These are phyloP conservation scores for Calycina herbarum DNA, from an alignment of 2,329 filamentous ascomycete species.

Conservation along the genomic window DNA sequence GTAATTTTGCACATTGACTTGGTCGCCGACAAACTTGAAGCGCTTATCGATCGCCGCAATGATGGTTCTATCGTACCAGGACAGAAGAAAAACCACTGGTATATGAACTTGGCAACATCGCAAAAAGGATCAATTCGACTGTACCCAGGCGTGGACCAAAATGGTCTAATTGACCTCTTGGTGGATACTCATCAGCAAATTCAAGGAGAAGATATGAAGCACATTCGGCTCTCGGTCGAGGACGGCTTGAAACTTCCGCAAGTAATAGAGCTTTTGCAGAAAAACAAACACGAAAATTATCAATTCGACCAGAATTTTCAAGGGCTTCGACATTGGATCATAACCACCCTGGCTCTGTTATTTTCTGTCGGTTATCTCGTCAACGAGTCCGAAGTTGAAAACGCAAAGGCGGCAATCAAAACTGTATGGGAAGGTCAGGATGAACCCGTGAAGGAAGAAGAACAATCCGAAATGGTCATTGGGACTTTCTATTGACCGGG, in stretches of 20 bases:
- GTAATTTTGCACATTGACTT: background rate
- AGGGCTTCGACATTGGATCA: slow-evolving; percentile 4
- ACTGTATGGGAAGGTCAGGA: slow-evolving; percentile 3
- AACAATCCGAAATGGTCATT: slow-evolving; percentile 1
- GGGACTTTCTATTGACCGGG: slow-evolving; percentile 4
- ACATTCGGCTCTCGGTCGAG: background rate
- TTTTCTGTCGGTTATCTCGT: slow-evolving; percentile 7
- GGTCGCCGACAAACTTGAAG: background rate
- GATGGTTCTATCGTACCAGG: background rate
- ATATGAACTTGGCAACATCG: background rate
- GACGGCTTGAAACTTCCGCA: background rate
- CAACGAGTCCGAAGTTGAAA: slow-evolving; percentile 3
- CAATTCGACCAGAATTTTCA: background rate
- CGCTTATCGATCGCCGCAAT: background rate
- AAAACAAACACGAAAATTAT: slow-evolving; percentile 8
- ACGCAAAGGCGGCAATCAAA: background rate
- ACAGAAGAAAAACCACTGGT: slow-evolving; percentile 7
- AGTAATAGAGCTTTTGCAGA: slow-evolving; percentile 2
- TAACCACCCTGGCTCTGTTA: background rate
- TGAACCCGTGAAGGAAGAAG: background rate
- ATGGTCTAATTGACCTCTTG: background rate
- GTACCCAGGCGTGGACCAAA: background rate
- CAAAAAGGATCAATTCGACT: background rate
- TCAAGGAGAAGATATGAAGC: background rate
- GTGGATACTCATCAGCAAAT: background rate